These are phyloP conservation scores for Xylaria sp. DNA, from an alignment of 2,329 filamentous ascomycete species.

Conservation along the genomic window DNA sequence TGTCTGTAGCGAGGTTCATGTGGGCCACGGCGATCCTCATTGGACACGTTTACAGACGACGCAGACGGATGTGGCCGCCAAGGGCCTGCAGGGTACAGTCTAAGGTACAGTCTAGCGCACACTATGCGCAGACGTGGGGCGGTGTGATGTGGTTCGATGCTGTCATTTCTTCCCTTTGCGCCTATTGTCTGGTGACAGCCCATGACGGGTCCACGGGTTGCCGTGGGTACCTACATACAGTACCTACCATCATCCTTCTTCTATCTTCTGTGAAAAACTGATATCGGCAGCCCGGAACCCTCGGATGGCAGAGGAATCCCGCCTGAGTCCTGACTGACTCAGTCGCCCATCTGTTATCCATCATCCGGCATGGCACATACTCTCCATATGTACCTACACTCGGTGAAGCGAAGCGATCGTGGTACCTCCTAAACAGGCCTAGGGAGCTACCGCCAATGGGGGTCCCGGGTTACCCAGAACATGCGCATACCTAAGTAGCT, in stretches of 20 bases:
- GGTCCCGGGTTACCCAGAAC: not conserved
- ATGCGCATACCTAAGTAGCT: not conserved
- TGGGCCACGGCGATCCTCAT: slow-evolving; percentile 21
- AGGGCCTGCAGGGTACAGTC: slow-evolving; percentile 22
- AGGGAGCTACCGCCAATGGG: slow-evolving; percentile 5
- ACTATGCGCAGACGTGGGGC: slow-evolving; percentile 18
- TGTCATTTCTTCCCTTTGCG: slow-evolving; percentile 32
- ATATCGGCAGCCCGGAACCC: slow-evolving; percentile 22
- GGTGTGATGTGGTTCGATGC: slow-evolving; percentile 38
- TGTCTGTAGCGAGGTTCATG: not conserved
- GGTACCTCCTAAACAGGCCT: not conserved
- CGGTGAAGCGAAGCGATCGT: slow-evolving; percentile 17
- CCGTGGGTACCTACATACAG: slow-evolving; percentile 3
- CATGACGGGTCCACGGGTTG: not conserved
- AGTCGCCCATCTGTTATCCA: not conserved
- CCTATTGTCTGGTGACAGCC: slow-evolving; percentile 28
- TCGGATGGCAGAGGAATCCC: slow-evolving; percentile 23
- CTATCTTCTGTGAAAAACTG: slow-evolving; percentile 17
- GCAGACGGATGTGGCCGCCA: slow-evolving; percentile 33
- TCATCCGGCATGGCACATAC: not conserved
- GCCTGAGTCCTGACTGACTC: slow-evolving; percentile 7
- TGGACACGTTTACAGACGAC: slow-evolving; percentile 2
- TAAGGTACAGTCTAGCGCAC: not conserved
- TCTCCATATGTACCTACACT: not conserved
- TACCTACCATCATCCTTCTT: slow-evolving; percentile 10